These are phyloP conservation scores for Tephrocybe sp. DNA, from an alignment of 768 basidiomycete species.

Conservation along the genomic window DNA sequence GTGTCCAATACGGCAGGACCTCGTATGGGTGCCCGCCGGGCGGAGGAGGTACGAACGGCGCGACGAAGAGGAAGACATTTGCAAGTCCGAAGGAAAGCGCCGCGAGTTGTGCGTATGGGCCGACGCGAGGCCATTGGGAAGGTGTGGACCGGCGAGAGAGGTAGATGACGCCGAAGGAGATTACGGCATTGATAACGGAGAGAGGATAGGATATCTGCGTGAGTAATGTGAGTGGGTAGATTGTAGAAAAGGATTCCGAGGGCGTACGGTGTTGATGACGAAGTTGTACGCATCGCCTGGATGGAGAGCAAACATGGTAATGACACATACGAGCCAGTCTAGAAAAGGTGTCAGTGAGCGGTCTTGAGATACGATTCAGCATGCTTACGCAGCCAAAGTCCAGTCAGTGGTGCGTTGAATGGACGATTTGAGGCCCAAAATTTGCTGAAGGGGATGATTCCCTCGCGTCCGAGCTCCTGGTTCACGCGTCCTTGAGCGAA, in stretches of 20 bases:
- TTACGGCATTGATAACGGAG: constrained; percentile 43
- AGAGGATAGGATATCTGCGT: constrained; percentile 39
- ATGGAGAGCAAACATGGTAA: constrained; percentile 37
- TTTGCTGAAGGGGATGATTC: constrained; percentile 51
- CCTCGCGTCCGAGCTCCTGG: constrained; percentile 59
- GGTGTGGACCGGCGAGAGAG: constrained; percentile 13
- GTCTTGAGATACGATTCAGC: constrained; percentile 21
- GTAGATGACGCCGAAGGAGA: constrained; percentile 48
- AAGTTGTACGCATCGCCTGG: constrained; percentile 65
- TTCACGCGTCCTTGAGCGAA: constrained; percentile 37
- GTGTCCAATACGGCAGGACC: constrained; percentile 49
- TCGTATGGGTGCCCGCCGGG: constrained; percentile 41
- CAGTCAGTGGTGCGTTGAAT: constrained; percentile 53
- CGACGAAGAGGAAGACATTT: constrained; percentile 49
- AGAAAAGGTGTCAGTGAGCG: background rate
- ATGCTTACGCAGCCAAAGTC: constrained; percentile 46
- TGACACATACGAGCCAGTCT: constrained; percentile 30
- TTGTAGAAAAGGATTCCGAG: background rate
- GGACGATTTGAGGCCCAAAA: constrained; percentile 60
- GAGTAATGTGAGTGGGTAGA: background rate
- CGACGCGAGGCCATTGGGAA: constrained; percentile 15
- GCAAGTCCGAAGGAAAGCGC: constrained; percentile 45
- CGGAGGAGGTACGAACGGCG: constrained; percentile 49
- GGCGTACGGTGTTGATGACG: constrained; percentile 46
- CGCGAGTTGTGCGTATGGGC: constrained; percentile 14